These are phyloP conservation scores for Bipolaris oryzae DNA, from an alignment of 2,329 filamentous ascomycete genomes.

Conservation along the genomic window DNA sequence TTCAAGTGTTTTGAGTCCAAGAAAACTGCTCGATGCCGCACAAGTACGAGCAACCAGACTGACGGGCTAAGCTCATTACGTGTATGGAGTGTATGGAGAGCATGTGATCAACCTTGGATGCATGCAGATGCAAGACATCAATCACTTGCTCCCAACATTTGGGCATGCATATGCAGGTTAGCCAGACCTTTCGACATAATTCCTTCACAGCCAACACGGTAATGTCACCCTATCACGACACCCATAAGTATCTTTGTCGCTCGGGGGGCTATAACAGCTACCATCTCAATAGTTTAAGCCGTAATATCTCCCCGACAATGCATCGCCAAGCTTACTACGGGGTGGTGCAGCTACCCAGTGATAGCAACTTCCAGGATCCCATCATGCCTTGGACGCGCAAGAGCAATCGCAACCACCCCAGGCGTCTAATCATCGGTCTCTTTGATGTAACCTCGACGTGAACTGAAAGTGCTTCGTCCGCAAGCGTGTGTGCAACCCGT, in stretches of 20 bases:
- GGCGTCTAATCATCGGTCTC: conserved; percentile 5
- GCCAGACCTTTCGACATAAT: conserved; percentile 6
- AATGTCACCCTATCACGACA: conserved; percentile 2
- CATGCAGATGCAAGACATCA: conserved; percentile 20
- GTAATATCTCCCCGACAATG: not conserved
- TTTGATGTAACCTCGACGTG: conserved; percentile 3
- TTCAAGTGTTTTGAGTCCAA: not conserved
- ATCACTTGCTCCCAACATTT: conserved; percentile 10
- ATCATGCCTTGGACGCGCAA: not conserved
- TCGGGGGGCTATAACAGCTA: not conserved
- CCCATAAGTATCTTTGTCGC: not conserved
- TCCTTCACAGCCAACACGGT: conserved; percentile 4
- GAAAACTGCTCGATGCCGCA: not conserved
- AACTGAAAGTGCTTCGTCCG: not conserved
- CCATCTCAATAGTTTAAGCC: not conserved
- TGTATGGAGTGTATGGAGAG: conserved; percentile 12
- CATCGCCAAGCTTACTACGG: not conserved
- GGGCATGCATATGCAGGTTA: conserved; percentile 22
- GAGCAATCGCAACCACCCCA: not conserved
- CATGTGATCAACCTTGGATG: conserved; percentile 23
- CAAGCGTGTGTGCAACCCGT: not conserved
- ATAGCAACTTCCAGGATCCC: not conserved
- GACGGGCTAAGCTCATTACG: not conserved
- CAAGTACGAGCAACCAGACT: not conserved
- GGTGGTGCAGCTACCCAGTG: not conserved